Conservation (phyloP, 208 protist genomes). For the Leishmania major region DNA sequence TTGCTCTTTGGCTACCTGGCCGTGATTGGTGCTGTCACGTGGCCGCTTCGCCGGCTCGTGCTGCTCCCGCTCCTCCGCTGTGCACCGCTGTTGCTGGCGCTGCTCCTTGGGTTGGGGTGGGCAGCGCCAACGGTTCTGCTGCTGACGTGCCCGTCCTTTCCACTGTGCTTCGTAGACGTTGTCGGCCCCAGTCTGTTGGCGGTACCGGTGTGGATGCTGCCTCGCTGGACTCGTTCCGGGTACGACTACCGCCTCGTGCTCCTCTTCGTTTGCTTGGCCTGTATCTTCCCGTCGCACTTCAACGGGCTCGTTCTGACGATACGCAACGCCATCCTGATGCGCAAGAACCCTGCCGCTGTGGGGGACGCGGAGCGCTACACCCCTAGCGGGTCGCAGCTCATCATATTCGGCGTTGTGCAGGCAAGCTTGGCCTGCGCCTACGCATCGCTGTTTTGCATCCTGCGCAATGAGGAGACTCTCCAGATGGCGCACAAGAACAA, state of each 20-base stretch:
- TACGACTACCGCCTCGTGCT: conserved; percentile 42
- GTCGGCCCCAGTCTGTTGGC: conserved; percentile 35
- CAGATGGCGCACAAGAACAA: conserved; percentile 6
- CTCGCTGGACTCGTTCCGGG: conserved; percentile 26
- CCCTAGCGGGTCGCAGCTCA: conserved; percentile 31
- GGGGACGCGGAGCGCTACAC: conserved; percentile 54
- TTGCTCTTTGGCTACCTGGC: conserved; percentile 27
- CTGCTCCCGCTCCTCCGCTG: conserved; percentile 31
- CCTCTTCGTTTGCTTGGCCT: conserved; percentile 21
- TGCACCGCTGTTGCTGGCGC: conserved; percentile 4
- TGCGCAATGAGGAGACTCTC: conserved; percentile 34
- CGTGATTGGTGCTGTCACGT: conserved; percentile 19
- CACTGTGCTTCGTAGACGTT: conserved; percentile 48
- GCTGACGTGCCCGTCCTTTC: conserved; percentile 37
- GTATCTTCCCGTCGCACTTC: conserved; percentile 57
- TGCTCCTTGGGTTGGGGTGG: conserved; percentile 45
- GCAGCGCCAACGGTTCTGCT: conserved; percentile 39
- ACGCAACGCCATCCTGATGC: conserved; percentile 61
- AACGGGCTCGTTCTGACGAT: conserved; percentile 65
- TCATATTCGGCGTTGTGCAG: conserved; percentile 48
- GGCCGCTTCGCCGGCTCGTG: conserved; percentile 29
- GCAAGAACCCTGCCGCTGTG: conserved; percentile 28
- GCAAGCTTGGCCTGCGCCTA: conserved; percentile 34
- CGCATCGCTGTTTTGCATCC: conserved; percentile 39
- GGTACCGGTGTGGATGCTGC: conserved; percentile 41